These are phyloP conservation scores for Pseudopithomyces maydicus DNA, from an alignment of 2,329 filamentous ascomycete genomes.

Conservation along the genomic window DNA sequence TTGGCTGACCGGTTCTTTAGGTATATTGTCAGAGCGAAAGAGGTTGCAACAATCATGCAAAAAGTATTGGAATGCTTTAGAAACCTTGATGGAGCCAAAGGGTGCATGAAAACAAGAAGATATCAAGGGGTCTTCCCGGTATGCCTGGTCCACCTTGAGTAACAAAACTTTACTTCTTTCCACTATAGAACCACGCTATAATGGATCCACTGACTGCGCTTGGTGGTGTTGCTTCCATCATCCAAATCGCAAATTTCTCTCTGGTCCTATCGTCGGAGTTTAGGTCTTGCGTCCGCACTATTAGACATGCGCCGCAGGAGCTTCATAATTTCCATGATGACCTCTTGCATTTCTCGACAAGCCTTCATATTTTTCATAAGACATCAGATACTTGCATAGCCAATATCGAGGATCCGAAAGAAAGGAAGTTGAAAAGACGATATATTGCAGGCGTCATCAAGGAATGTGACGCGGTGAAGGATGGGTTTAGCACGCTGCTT, in stretches of 20 bases:
- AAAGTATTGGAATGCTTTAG: background rate
- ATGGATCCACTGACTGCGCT: background rate
- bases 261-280: background rate
- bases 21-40: background rate
- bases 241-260: slow-evolving; percentile 6
- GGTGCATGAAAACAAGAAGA: background rate
- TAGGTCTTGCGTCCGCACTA: slow-evolving; percentile 1
- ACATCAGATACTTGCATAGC: background rate
- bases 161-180: background rate
- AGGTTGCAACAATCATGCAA: background rate
- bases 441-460: slow-evolving; percentile 9
- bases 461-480: slow-evolving; percentile 5
- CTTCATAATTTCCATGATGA: slow-evolving; percentile 6
- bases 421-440: background rate
- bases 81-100: background rate
- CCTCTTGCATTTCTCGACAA: slow-evolving; percentile 7
- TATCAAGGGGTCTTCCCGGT: background rate
- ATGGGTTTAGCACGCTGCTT: slow-evolving; percentile 2
- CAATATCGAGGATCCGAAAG: background rate
- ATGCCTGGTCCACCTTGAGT: background rate
- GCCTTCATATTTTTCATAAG: background rate
- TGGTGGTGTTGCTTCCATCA: slow-evolving; percentile 7
- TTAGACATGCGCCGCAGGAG: slow-evolving; percentile 7
- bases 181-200: background rate
- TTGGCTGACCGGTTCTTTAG: background rate